phyloP scores from a whole-genome alignment of 352 stramenopile genomes.

The Pythium monospermum region DNA sequence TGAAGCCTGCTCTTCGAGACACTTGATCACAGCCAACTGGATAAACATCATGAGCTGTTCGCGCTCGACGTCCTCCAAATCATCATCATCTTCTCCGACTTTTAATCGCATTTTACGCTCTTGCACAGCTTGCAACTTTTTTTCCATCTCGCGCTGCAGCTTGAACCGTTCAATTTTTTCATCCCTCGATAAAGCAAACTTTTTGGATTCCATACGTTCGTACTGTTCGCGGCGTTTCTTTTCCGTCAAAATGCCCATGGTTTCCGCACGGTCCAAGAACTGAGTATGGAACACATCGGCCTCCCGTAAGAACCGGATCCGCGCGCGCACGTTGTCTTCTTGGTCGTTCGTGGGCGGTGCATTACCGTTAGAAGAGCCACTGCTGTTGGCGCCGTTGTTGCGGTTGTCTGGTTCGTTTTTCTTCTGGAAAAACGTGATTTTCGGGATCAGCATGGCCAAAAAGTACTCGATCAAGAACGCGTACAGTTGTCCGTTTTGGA shows the following conservation, averaged over 20 bases:
- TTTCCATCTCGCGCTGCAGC: constrained; percentile 69
- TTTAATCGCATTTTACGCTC: constrained; percentile 36
- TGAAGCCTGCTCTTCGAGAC: constrained; percentile 68
- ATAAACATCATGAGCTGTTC: constrained; percentile 83
- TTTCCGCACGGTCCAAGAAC: constrained; percentile 68
- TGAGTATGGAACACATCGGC: constrained; percentile 73
- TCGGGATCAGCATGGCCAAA: constrained; percentile 65
- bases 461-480: constrained; percentile 81
- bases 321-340: constrained; percentile 54
- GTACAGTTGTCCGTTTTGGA: constrained; percentile 78
- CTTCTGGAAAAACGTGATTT: constrained; percentile 70
- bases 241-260: constrained; percentile 49
- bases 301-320: constrained; percentile 63
- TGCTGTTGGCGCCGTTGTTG: not conserved
- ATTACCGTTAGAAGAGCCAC: not conserved
- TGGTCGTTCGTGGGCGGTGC: constrained; percentile 35
- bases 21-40: constrained; percentile 67
- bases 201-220: constrained; percentile 61
- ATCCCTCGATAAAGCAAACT: constrained; percentile 62
- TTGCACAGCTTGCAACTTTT: constrained; percentile 55
- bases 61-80: constrained; percentile 70
- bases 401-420: not conserved
- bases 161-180: constrained; percentile 83
- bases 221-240: constrained; percentile 74
- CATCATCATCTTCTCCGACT: constrained; percentile 46